These are phyloP conservation scores for Debaryomyces maramus DNA, from an alignment of 805 yeast species.

Conservation along the genomic window DNA sequence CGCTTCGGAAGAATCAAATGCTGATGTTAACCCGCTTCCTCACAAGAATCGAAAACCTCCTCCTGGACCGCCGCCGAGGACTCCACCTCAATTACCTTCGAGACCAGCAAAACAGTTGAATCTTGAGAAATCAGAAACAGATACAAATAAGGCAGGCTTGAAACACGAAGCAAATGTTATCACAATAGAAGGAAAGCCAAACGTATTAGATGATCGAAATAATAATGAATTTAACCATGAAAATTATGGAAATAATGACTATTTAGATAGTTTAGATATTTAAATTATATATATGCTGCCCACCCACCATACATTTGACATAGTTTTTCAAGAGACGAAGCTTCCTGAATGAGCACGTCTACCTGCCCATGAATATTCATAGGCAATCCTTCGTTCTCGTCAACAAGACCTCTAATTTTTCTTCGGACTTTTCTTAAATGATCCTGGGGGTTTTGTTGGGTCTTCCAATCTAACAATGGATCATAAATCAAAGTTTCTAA, in stretches of 20 bases:
- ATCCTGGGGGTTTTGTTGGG: conserved; percentile 53
- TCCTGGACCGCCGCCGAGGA: conserved; percentile 11
- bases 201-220: too few relatives aligned
- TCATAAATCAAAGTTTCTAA: conserved; percentile 92
- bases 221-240: too few relatives aligned
- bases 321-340: conserved; percentile 68
- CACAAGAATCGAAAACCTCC: conserved; percentile 16
- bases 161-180: too few relatives aligned
- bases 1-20: neutral
- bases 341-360: conserved; percentile 81
- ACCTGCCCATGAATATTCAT: conserved; percentile 92
- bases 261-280: neutral
- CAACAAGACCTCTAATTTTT: conserved; percentile 80
- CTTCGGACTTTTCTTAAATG: conserved; percentile 73
- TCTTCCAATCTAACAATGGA: conserved; percentile 80
- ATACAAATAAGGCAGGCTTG: too few relatives aligned
- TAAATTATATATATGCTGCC: conserved; percentile 44
- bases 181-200: too few relatives aligned
- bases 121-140: neutral
- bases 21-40: neutral
- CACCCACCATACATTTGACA: conserved; percentile 94
- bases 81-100: conserved; percentile 5
- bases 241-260: too few relatives aligned
- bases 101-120: too few relatives aligned
- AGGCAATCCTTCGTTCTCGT: conserved; percentile 76